Evolutionary conservation across 73 alveolate species (phyloP).

Genomic region (Uronychia setigera): DNA sequence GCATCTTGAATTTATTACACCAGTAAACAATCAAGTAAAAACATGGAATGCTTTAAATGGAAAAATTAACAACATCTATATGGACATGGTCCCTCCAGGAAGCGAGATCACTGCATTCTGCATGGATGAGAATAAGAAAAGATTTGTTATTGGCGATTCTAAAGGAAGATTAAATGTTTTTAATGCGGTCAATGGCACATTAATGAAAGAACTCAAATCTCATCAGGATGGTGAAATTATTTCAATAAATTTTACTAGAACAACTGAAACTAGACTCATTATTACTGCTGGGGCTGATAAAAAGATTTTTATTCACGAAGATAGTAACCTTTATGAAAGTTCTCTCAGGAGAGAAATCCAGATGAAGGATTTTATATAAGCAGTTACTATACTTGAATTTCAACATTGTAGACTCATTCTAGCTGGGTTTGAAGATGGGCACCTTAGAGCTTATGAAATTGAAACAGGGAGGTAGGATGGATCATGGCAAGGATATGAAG

Average conservation of each 20-base stretch:
- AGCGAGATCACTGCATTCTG: slow-evolving; percentile 79
- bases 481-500: slow-evolving; percentile 21
- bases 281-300: slow-evolving; percentile 55
- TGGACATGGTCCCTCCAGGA: slow-evolving; percentile 47
- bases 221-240: slow-evolving; percentile 55
- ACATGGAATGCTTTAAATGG: slow-evolving; percentile 86
- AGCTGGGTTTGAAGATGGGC: slow-evolving; percentile 37
- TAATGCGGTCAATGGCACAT: slow-evolving; percentile 72
- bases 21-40: slow-evolving; percentile 73
- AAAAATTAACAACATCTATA: slow-evolving; percentile 65
- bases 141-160: slow-evolving; percentile 80
- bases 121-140: slow-evolving; percentile 68
- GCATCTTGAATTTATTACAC: slow-evolving; percentile 73
- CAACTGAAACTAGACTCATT: slow-evolving; percentile 41
- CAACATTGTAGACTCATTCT: background rate
- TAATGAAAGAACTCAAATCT: slow-evolving; percentile 61
- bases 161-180: slow-evolving; percentile 69
- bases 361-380: background rate
- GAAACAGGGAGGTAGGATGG: slow-evolving; percentile 63
- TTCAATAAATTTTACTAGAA: background rate
- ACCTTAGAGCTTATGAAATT: slow-evolving; percentile 21
- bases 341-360: background rate
- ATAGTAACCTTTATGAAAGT: slow-evolving; percentile 23
- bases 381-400: background rate
- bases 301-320: slow-evolving; percentile 55